Evolutionary conservation across 1,284 basidiomycete genomes (phyloP), one percentile per base, ranked within the genome.

Genomic region (Cystobasidium sp.): DNA sequence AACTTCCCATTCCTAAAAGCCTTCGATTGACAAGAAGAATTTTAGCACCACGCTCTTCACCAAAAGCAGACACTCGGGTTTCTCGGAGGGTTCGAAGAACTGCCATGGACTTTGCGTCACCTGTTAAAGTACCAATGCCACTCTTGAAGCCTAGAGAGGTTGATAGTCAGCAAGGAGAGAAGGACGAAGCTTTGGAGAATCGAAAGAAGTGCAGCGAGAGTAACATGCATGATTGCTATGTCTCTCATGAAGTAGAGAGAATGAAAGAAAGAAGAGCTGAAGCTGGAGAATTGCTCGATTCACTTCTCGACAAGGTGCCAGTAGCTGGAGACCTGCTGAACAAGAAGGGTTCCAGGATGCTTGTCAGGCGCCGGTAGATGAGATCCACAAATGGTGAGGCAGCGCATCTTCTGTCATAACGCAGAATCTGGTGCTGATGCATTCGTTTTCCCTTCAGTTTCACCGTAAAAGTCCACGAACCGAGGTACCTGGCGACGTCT

Each of bases 161-260:
- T 18, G 70, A 73, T n/a, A 53, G 49, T 6, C 62, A 73, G 24
- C 55, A 64, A 8, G 70, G 70, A 46, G 70, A 73, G 39, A 53
- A 63, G 22, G 70, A 73, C 37, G 70, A 58, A 37, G 44, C 14
- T 20, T 63, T 73, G 6, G 70, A 65, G 20, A 53, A 73, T 43
- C 41, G 52, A 46, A 49, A 24, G 18, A 52, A 66, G 1, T 73
- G 70, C 63, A 51, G 70, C 20, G 70, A 73, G 43, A 43, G 22
- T 14, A 39, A 10, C 6, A 49, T 73, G 70, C 70, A 73, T 43
- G 70, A 73, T 63, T 73, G 70, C 47, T 65, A 46, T 58, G 70
- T 73, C 3, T 49, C 39, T 14, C 62, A 65, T 22, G 70, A 73
- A 49, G 46, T 16, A 39, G 62, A 73, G 22, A 43, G 58, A 44